Conservation (phyloP, 495 filamentous ascomycete species). For the Annulohypoxylon nitens region DNA sequence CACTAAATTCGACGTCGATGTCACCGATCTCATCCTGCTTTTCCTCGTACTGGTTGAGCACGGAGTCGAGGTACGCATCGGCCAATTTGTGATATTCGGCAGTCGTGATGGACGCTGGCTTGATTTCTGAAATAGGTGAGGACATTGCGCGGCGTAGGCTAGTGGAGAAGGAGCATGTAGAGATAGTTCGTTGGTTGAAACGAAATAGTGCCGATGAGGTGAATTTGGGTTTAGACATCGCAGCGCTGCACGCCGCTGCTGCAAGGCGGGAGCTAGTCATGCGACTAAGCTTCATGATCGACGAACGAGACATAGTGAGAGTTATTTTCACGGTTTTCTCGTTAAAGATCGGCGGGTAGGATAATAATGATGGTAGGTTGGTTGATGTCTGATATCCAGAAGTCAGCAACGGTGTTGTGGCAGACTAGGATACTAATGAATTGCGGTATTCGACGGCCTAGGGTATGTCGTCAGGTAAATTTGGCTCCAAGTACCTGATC, state of each 20-base stretch:
- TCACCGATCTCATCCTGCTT: constrained; percentile 72
- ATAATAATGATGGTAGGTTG: not conserved
- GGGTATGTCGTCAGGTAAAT: not conserved
- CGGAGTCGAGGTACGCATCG: constrained; percentile 67
- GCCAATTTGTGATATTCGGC: constrained; percentile 62
- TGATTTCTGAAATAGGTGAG: constrained; percentile 31
- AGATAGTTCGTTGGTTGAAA: not conserved
- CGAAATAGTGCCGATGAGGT: not conserved
- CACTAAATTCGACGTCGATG: constrained; percentile 75
- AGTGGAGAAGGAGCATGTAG: constrained; percentile 29
- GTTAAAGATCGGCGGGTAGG: not conserved
- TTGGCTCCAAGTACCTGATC: not conserved
- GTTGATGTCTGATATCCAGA: not conserved
- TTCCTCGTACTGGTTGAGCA: constrained; percentile 73
- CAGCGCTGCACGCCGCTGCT: constrained; percentile 21
- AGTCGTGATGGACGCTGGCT: constrained; percentile 53
- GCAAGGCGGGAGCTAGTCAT: constrained; percentile 35
- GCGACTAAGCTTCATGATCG: constrained; percentile 45
- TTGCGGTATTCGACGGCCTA: not conserved
- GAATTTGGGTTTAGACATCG: constrained; percentile 11
- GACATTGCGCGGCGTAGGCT: constrained; percentile 45
- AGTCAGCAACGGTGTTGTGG: not conserved
- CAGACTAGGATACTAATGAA: not conserved
- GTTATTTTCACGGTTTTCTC: not conserved
- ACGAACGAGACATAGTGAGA: constrained; percentile 50